Conservation (phyloP, 345 rosid species). For the Eucalyptus tenuipes region DNA sequence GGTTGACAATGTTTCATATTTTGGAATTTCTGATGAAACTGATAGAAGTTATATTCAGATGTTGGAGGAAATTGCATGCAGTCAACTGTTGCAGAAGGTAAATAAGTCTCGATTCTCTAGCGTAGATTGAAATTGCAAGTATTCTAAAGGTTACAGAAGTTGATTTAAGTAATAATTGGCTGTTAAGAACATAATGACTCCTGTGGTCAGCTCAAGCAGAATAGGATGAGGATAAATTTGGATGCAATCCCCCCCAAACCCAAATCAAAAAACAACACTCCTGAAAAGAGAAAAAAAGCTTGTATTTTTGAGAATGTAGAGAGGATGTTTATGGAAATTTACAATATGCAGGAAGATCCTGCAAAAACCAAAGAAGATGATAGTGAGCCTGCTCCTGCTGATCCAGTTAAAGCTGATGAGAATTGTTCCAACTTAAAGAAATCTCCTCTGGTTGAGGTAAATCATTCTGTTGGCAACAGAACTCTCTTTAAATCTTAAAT, state of each 20-base stretch:
- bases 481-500: not conserved
- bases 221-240: not conserved
- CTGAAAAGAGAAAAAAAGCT: not conserved
- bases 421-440: constrained; percentile 14
- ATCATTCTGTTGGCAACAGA: not conserved
- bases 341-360: constrained; percentile 21
- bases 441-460: constrained; percentile 81
- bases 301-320: not conserved
- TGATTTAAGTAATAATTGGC: not conserved
- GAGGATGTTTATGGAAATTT: not conserved
- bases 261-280: not conserved
- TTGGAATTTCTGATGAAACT: constrained; percentile 18
- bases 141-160: constrained; percentile 9
- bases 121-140: not conserved
- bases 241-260: not conserved
- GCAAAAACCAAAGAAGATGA: not conserved
- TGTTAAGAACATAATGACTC: not conserved
- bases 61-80: constrained; percentile 6
- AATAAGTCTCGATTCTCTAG: not conserved
- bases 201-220: not conserved
- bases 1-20: constrained; percentile 59
- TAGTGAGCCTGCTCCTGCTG: constrained; percentile 7
- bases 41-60: constrained; percentile 19
- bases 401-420: constrained; percentile 18
- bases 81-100: constrained; percentile 1